Evolutionary conservation across 2,329 filamentous ascomycete genomes (phyloP), one percentile per base, ranked within the genome.

Genomic region (Fusarium nodosum): DNA sequence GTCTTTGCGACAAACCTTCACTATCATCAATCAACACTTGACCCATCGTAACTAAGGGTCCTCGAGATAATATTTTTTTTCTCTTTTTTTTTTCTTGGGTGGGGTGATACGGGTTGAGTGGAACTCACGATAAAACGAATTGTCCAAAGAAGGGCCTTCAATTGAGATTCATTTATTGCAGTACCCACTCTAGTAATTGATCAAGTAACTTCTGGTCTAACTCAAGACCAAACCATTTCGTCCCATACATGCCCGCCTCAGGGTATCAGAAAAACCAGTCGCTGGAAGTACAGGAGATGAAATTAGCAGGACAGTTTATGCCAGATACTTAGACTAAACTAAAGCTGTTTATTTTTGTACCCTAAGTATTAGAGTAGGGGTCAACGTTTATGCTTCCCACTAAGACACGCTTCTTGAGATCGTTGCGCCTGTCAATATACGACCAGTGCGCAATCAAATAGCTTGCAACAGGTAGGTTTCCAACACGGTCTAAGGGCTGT

Each of bases 21-120:
- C 36, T 42, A 54, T 39, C 16, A 20, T 47, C 52, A 38, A 47
- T 42, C 46, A 28, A 30, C 30, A 12, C 16, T 46, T 33, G 30
- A 56, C n/a, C 28, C 11, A 15, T 16, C 2, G 16, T 3, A 36
- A 7, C 24, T 26, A 62, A 16, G 30, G 7, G 45, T 38, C 56
- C n/a, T 38, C 20, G 24, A n/a, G 20, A 34, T 34, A 22, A 36
- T 26, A 54, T 54, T 58, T 57, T 47, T 38, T 28, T 22, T 28
- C 4, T 12, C 13, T n/a, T 42, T 53, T 63, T 47, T 62, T 63
- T 56, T 56, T 33, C 8, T 41, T 24, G 11, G 34, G 60, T 36
- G 61, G 61, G 46, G 60, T n/a, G 22, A n/a, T 22, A 48, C n/a
- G 24, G 48, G 24, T 9, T 34, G 55, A 12, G 56, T 55, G 56